Base-by-base conservation (phyloP, 2,329 filamentous ascomycete species). In the Fusarium avenaceum region DNA sequence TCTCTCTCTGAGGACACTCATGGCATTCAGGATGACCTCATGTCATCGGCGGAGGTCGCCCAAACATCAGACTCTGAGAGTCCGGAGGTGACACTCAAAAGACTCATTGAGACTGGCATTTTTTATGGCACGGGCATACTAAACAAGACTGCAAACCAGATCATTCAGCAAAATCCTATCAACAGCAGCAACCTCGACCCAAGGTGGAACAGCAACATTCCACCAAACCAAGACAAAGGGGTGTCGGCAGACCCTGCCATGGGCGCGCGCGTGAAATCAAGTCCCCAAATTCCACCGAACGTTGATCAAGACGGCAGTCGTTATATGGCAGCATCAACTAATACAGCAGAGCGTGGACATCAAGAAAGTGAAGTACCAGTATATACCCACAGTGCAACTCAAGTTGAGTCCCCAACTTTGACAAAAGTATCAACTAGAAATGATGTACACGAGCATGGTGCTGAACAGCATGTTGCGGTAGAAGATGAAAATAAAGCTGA, bases 221-320 rank as follows among this genome's bases (percentile, higher is more conserved):
- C 24, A n/a, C 24, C 42, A 19, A 72, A 72, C 39, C 33, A 71
- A 38, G 69, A 75, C 45, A 69, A 71, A 20, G 65, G 68, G 3
- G 48, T 64, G 8, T 71, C 71, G 62, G 65, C 68, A 6, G 67
- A 63, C 15, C 52, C 67, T 10, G 19, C 32, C 8, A 42, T 43
- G 8, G 20, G 35, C 24, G 33, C 46, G 45, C 40, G 38, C n/a
- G 6, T 40, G 11, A 24, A 13, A 39, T 38, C 10, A 40, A 35
- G 22, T 10, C 28, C 42, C 9, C 40, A 45, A 11, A 11, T 33
- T 38, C 26, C 20, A n/a, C 17, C 35, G 22, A 42, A 42, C 20
- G 22, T n/a, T 14, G 3, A 35, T n/a, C 52, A n/a, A 9, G 19
- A 46, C 19, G 8, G 20, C 7, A 15, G 15, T 19, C 40, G 22